Evolutionary conservation across 768 basidiomycete genomes (phyloP), one percentile per base, ranked within the genome.

Genomic region (Leucosporidium scottii): DNA sequence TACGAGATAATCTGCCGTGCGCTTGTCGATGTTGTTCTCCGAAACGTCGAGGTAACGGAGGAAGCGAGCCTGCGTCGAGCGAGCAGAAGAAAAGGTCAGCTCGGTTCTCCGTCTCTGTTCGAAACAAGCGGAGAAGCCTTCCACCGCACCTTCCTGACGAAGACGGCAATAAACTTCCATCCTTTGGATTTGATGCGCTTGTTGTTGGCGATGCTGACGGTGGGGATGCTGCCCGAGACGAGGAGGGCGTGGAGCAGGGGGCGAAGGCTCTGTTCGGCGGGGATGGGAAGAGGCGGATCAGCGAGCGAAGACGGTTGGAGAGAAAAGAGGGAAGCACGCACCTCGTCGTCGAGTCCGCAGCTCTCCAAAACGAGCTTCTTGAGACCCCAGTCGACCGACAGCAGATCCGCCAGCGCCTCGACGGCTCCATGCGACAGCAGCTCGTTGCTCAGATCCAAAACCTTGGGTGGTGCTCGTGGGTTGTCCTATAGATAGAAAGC

Each of bases 321-420:
- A 47, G 3, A 59, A 57, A 34, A 30, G 25, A n/a, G 61, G 28
- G 54, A 54, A 53, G 64, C 8, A 78, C 84, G 65, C 74, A 92
- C 92, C 66, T 83, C 82, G 61, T 91, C 89, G 71, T 93, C 91
- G 27, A 98, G 78, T 72, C 93, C 86, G 74, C 93, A 97, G 76
- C 89, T 88, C 51, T 90, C 85, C 63, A 96, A 83, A 0, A 88
- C 86, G 27, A 94, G 81, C 74, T 91, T 93, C 31, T 88, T 82
- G 25, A 96, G 80, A 0, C 93, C 93, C 89, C 93, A 97, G 78
- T 97, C 91, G 65, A 96, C 87, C 12, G 86, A 85, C 70, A 98
- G 86, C 20, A 96, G 85, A 78, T 98, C 94, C 0, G 94, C 88
- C 23, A 99, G 82, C 23, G 92, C 86, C 18, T 87, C 86, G 0